These are phyloP conservation scores for Trichoderma harzianum DNA, from an alignment of 2,329 filamentous ascomycete species.

Conservation along the genomic window DNA sequence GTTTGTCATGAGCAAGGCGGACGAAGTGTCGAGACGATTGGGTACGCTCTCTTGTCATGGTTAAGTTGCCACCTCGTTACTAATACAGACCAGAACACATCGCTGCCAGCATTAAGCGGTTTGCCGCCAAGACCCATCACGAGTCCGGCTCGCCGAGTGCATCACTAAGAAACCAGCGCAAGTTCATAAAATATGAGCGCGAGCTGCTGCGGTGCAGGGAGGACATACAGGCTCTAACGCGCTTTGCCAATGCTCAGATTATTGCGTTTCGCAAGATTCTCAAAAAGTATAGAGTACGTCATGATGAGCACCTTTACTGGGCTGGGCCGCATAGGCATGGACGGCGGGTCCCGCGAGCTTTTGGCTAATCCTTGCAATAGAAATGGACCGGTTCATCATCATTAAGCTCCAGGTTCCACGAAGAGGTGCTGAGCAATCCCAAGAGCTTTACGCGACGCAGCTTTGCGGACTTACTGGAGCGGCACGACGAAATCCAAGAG, in stretches of 20 bases:
- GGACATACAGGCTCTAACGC: conserved; percentile 66
- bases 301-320: not conserved
- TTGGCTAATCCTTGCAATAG: conserved; percentile 33
- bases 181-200: conserved; percentile 52
- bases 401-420: conserved; percentile 62
- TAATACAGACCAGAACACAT: conserved; percentile 44
- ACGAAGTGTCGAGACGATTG: conserved; percentile 69
- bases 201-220: conserved; percentile 59
- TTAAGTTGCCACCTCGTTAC: not conserved
- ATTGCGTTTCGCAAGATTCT: conserved; percentile 78
- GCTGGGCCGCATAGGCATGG: not conserved
- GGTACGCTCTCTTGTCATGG: conserved; percentile 40
- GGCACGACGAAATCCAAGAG: conserved; percentile 49
- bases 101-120: conserved; percentile 45
- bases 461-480: conserved; percentile 50
- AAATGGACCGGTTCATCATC: conserved; percentile 77
- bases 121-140: conserved; percentile 42
- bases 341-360: not conserved
- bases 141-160: conserved; percentile 29
- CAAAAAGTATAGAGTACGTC: conserved; percentile 72
- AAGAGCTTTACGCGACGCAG: conserved; percentile 71
- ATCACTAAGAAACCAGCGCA: conserved; percentile 47
- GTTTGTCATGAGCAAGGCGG: conserved; percentile 75
- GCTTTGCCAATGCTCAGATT: conserved; percentile 71
- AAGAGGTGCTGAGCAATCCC: conserved; percentile 60